phyloP scores from a whole-genome alignment of 345 rosid species.

The Populus ilicifolia region DNA sequence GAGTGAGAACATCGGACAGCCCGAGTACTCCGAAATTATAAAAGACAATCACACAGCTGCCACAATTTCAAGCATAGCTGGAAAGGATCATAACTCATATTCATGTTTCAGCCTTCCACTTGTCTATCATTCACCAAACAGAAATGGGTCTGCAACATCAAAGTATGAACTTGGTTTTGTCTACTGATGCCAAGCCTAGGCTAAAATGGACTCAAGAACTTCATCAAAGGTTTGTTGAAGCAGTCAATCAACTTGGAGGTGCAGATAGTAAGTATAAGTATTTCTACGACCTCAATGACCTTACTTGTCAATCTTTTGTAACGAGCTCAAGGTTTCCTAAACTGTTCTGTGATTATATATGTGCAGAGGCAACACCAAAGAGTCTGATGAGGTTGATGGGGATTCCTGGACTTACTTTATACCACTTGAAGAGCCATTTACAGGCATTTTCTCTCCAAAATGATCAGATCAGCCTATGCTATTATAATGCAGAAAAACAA shows the following conservation, averaged over 20 bases:
- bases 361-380: constrained; percentile 93
- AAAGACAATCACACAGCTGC: constrained; percentile 33
- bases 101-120: constrained; percentile 18
- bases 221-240: constrained; percentile 78
- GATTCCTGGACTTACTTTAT: constrained; percentile 83
- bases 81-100: constrained; percentile 19
- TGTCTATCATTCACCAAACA: constrained; percentile 16
- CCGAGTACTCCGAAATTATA: constrained; percentile 41
- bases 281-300: neutral
- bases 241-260: constrained; percentile 79
- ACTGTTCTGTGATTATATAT: constrained; percentile 10
- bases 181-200: constrained; percentile 94
- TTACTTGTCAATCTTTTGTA: neutral
- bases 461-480: constrained; percentile 7
- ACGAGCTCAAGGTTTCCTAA: neutral
- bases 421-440: constrained; percentile 94
- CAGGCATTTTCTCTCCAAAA: constrained; percentile 43
- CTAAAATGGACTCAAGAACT: constrained; percentile 95
- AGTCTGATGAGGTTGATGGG: constrained; percentile 80
- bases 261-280: constrained; percentile 53
- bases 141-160: constrained; percentile 43
- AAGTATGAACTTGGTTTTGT: constrained; percentile 67
- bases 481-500: neutral
- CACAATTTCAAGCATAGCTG: constrained; percentile 23
- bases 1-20: constrained; percentile 56